Conservation (phyloP, 352 stramenopile genomes). For the Phytophthora pini region DNA sequence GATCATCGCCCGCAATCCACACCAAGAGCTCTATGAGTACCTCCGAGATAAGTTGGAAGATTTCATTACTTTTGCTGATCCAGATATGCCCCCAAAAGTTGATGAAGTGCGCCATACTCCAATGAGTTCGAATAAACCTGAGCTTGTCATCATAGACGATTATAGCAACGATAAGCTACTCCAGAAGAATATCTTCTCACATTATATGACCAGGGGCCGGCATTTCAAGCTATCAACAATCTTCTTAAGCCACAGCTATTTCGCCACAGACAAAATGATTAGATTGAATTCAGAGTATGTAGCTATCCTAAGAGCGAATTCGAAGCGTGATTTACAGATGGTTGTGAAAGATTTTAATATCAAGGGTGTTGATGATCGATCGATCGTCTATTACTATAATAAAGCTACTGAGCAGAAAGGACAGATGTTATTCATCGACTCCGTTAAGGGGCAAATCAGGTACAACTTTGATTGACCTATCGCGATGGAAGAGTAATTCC, state of each 20-base stretch:
- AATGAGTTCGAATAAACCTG: constrained; percentile 12
- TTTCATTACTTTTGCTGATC: constrained; percentile 11
- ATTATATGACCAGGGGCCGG: constrained; percentile 1
- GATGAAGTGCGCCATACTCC: constrained; percentile 4
- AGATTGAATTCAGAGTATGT: constrained; percentile 11
- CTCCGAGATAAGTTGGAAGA: constrained; percentile 5
- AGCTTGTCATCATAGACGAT: constrained; percentile 28
- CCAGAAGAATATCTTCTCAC: constrained; percentile 5
- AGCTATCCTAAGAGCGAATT: constrained; percentile 21
- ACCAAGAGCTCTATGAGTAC: constrained; percentile 11
- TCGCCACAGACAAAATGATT: constrained; percentile 15
- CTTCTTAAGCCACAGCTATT: constrained; percentile 12
- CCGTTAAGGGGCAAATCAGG: constrained; percentile 9
- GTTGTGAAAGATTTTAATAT: constrained; percentile 20
- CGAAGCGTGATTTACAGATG: constrained; percentile 19
- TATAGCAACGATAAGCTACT: constrained; percentile 20
- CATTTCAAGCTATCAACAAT: constrained; percentile 11
- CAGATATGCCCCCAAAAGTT: constrained; percentile 1
- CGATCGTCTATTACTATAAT: constrained; percentile 19
- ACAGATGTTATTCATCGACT: constrained; percentile 13
- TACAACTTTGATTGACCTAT: constrained; percentile 12
- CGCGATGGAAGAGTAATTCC: background rate
- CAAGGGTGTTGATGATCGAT: constrained; percentile 10
- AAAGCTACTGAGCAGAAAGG: constrained; percentile 11
- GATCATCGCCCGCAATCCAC: constrained; percentile 13